Evolutionary conservation across 495 filamentous ascomycete species (phyloP).

Genomic region (Penicillium odoratum): DNA sequence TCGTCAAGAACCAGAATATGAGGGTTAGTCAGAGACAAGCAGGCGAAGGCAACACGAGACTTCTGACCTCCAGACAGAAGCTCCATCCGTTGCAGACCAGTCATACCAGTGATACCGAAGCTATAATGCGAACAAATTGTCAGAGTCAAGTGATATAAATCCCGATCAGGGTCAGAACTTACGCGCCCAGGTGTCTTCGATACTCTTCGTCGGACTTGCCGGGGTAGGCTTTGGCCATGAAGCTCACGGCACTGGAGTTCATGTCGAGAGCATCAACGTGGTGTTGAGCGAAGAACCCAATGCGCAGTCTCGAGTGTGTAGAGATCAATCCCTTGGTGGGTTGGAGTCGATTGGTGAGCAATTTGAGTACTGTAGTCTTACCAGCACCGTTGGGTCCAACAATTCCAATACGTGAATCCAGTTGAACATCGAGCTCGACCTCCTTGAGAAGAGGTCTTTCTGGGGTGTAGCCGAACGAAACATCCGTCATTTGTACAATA

Average conservation of each 20-base stretch:
- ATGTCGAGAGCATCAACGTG: conserved; percentile 97
- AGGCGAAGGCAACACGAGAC: conserved; percentile 95
- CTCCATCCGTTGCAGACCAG: conserved; percentile 94
- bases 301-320: conserved; percentile 78
- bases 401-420: conserved; percentile 97
- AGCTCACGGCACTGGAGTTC: conserved; percentile 81
- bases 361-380: conserved; percentile 94
- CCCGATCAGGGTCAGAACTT: conserved; percentile 20
- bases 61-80: conserved; percentile 97
- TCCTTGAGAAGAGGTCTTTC: conserved; percentile 80
- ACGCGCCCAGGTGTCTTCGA: conserved; percentile 87
- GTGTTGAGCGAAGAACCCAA: conserved; percentile 98
- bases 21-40: conserved; percentile 85
- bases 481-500: conserved; percentile 94
- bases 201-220: conserved; percentile 96
- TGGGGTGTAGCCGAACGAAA: conserved; percentile 84
- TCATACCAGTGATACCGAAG: conserved; percentile 97
- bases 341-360: conserved; percentile 83
- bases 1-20: conserved; percentile 98
- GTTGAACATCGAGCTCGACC: conserved; percentile 93
- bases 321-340: conserved; percentile 81
- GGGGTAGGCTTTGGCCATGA: conserved; percentile 91
- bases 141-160: background rate
- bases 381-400: conserved; percentile 98
- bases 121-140: conserved; percentile 23